phyloP scores from a whole-genome alignment of 176 grass and related monocot genomes.

The Puya raimondii region DNA sequence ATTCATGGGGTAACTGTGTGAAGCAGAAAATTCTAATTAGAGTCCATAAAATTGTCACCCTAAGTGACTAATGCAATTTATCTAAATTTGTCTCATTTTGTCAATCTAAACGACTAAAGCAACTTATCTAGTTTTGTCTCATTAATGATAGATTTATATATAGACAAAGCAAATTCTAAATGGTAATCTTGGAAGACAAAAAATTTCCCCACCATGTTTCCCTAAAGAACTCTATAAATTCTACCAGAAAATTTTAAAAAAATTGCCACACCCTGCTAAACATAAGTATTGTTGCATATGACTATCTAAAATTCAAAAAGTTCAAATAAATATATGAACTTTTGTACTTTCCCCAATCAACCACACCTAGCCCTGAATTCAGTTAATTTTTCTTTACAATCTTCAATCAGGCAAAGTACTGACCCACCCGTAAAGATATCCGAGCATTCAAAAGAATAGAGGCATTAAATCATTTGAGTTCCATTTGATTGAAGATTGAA shows the following conservation, averaged over 20 bases:
- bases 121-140: background rate
- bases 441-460: constrained; percentile 2
- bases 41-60: constrained; percentile 2
- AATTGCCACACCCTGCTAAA: too few species aligned
- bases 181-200: background rate
- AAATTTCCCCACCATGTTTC: background rate
- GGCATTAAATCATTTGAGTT: background rate
- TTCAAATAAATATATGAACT: background rate
- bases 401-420: too few species aligned
- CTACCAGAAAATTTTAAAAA: too few species aligned
- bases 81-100: background rate
- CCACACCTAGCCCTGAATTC: background rate
- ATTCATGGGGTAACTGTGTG: constrained; percentile 80
- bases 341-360: background rate
- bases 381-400: too few species aligned
- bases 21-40: constrained; percentile 27
- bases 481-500: too few species aligned
- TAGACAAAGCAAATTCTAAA: constrained; percentile 19
- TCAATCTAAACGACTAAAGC: background rate
- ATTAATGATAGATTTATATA: background rate
- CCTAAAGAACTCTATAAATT: too few species aligned
- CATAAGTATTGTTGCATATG: too few species aligned
- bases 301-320: too few species aligned
- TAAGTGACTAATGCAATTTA: background rate
- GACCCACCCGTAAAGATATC: background rate